A percentile compares a stretch with the other conserved stretches of the same genome.
phyloP scores from a whole-genome alignment of 2,329 filamentous ascomycete genomes.

The Eutypella sp. region DNA sequence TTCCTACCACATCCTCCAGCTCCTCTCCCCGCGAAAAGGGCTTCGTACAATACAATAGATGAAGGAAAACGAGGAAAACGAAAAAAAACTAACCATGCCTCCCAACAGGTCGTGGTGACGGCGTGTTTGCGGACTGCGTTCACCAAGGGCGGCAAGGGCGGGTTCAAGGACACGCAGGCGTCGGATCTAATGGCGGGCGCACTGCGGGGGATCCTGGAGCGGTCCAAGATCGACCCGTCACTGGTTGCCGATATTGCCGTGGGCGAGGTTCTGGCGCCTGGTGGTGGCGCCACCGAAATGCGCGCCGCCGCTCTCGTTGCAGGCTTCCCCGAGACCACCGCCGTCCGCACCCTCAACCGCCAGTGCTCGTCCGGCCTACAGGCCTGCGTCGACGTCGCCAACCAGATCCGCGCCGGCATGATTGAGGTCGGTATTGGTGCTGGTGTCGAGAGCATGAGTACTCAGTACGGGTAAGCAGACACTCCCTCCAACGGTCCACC shows the following conservation, averaged over 20 bases:
- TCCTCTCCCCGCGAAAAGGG: too few species aligned
- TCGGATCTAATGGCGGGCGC: slow-evolving; percentile 81
- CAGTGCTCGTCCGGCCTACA: slow-evolving; percentile 93
- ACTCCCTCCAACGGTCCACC: background rate
- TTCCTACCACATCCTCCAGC: too few species aligned
- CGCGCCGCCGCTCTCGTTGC: slow-evolving; percentile 85
- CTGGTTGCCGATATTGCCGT: slow-evolving; percentile 92
- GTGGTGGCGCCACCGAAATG: slow-evolving; percentile 95
- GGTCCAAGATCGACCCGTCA: slow-evolving; percentile 81
- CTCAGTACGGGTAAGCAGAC: slow-evolving; percentile 72
- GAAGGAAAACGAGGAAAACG: too few species aligned
- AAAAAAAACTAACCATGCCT: background rate
- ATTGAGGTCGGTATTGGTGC: slow-evolving; percentile 93
- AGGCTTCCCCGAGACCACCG: slow-evolving; percentile 79
- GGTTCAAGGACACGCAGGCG: slow-evolving; percentile 89
- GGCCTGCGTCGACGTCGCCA: slow-evolving; percentile 89
- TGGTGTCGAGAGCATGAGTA: slow-evolving; percentile 94
- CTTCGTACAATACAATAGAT: too few species aligned
- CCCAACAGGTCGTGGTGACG: slow-evolving; percentile 73
- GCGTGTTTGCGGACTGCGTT: slow-evolving; percentile 86
- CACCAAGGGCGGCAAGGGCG: slow-evolving; percentile 88
- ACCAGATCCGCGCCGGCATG: slow-evolving; percentile 86
- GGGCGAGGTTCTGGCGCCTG: slow-evolving; percentile 84
- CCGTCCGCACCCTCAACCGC: slow-evolving; percentile 85
- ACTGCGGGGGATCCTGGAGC: slow-evolving; percentile 74